Base-by-base conservation (phyloP, 768 basidiomycete species). In the Lentinula sp. region DNA sequence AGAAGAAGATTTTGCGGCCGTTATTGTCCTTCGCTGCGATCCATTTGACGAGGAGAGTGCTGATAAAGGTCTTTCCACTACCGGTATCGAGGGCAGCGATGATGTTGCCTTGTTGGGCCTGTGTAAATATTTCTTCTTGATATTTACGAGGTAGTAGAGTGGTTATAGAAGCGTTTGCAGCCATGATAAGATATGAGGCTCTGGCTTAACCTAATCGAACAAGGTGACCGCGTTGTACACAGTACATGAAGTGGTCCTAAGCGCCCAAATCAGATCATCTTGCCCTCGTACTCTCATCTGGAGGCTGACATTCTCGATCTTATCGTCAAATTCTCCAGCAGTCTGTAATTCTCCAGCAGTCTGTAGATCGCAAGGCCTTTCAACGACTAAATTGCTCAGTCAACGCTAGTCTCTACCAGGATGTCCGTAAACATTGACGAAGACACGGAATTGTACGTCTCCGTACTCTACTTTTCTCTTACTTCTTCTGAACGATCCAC, bases 361-460 rank as follows among this genome's bases (percentile, higher is more conserved):
- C 11, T 15, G 11, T 13, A 40, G 15, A 40, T 40, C 39, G 4
- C 39, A 40, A 28, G 28, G 28, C 28, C 28, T 28, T 28, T 28
- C 28, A 28, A 28, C 28, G 28, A 28, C 28, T 28, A 3, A 28
- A 40, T 40, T 11, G 5, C 4, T 15, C 39, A 15, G 10, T 40
- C 39, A 15, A 15, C 39, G 39, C 15, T 5, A 11, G 9, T 48
- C 28, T 37, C 5, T 32, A 35, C 37, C 16, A 60, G 7, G 40
- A 87, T 89, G 88, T 75, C 87, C 5, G 73, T 89, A 58, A 93
- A 95, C 70, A 83, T 89, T 34, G 80, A 94, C 79, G 91, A 96
- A 78, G 95, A 98, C 72, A 96, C 95, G 2, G 95, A 98, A 82
- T 97, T 98, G 95, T 95, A 72, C 74, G 91, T 73, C 21, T 31